phyloP scores from a whole-genome alignment of 2,329 filamentous ascomycete genomes.

The Teratosphaeria pseudoeucalypti region DNA sequence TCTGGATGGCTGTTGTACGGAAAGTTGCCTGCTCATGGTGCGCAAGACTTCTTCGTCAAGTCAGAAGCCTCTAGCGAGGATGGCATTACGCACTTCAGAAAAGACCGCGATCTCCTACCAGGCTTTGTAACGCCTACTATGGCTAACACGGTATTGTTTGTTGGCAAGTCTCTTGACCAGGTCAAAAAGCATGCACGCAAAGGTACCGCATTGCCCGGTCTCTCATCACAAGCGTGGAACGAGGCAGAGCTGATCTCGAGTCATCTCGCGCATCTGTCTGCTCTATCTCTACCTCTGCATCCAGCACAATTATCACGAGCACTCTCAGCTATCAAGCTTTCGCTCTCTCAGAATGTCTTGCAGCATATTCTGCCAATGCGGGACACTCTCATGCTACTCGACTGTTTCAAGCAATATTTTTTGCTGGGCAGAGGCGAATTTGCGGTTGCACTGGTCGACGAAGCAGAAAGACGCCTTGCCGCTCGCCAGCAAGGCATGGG shows the following conservation, averaged over 20 bases:
- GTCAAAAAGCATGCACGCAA: conserved; percentile 35
- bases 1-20: conserved; percentile 89
- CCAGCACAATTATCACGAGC: conserved; percentile 58
- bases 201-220: background rate
- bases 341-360: conserved; percentile 72
- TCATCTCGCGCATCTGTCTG: conserved; percentile 59
- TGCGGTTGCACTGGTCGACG: conserved; percentile 71
- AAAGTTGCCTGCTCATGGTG: conserved; percentile 64
- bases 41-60: conserved; percentile 74
- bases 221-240: conserved; percentile 14
- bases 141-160: conserved; percentile 76
- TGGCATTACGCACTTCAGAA: conserved; percentile 42
- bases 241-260: conserved; percentile 54
- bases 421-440: conserved; percentile 85
- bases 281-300: conserved; percentile 63
- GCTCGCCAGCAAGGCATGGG: conserved; percentile 56
- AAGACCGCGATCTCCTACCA: conserved; percentile 55
- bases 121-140: conserved; percentile 66
- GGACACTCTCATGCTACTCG: conserved; percentile 66
- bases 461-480: conserved; percentile 72
- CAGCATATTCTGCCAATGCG: conserved; percentile 70
- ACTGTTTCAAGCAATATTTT: conserved; percentile 75
- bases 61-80: conserved; percentile 6
- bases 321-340: conserved; percentile 66
- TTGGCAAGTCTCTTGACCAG: conserved; percentile 81